Evolutionary conservation across 2,329 filamentous ascomycete species (phyloP), one percentile per base, ranked within the genome.

Genomic region (Neophaeococcomyces aloes): DNA sequence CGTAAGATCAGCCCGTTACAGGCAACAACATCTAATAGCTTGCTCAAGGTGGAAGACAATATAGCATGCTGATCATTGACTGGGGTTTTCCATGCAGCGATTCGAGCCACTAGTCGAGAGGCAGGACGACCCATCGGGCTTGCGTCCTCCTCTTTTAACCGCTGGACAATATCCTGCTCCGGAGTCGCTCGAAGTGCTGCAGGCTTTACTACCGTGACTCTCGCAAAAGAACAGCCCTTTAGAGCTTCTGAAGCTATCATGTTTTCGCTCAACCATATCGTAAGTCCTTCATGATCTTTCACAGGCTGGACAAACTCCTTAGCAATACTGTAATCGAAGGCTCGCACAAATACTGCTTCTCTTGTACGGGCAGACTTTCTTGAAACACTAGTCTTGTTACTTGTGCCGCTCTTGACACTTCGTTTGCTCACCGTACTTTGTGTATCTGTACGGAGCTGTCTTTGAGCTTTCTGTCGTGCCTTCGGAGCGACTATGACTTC

Each of bases 401-500:
- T 93, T 15, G 79, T 72, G 30, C 73, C 72, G 55, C 83, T 91
- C 61, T 83, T 82, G 23, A 63, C 75, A 58, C 85, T 89, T 56
- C 81, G 86, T 53, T 81, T 80, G 34, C 86, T 86, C 2, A 81
- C 82, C 7, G 88, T 82, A 59, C 88, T 95, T 46, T 82, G 74
- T 57, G 76, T 86, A 53, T 93, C 86, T 29, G 79, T 76, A n/a
- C 70, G 76, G 23, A 67, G 65, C 47, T 66, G 73, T 44, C 80
- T 76, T 3, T 78, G 69, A 27, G 73, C 67, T 60, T 85, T 87
- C 32, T 83, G 73, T 44, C 89, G 77, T 19, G 81, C 83, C 66
- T 98, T 98, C 1, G 91, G 91, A 3, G 91, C 91, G 48, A 98
- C 91, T 52, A 96, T 94, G 38, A 98, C 88, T 64, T 98, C 91